These are phyloP conservation scores for Bifiguratus adelaidae DNA, from an alignment of 192 early-diverging fungal species.

Conservation along the genomic window DNA sequence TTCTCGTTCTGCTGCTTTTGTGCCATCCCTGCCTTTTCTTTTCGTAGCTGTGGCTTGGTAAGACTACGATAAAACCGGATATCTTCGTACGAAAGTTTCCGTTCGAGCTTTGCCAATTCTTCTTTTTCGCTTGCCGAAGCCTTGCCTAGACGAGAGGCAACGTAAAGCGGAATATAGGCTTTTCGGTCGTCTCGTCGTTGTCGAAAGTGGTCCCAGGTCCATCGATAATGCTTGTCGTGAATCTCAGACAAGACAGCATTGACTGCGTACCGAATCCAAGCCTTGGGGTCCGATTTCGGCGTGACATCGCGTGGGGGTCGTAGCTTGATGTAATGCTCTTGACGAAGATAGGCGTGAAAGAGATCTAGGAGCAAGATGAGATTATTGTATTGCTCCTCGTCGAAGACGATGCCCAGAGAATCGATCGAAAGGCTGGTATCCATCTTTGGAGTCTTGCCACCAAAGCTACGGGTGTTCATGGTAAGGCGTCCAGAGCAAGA, in stretches of 20 bases:
- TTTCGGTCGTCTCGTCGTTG: constrained; percentile 60
- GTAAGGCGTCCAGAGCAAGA: constrained; percentile 61
- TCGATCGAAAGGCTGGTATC: constrained; percentile 56
- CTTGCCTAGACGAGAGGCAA: constrained; percentile 22
- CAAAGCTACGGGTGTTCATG: constrained; percentile 4
- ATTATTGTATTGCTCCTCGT: constrained; percentile 66
- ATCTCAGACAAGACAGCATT: constrained; percentile 62
- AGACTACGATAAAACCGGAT: constrained; percentile 63
- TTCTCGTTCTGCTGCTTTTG: not conserved
- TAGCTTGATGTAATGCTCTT: constrained; percentile 50
- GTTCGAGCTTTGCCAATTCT: constrained; percentile 44
- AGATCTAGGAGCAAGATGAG: constrained; percentile 44
- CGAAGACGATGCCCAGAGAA: constrained; percentile 65
- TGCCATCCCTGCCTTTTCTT: constrained; percentile 40
- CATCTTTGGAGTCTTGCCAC: constrained; percentile 20
- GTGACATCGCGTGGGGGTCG: constrained; percentile 57
- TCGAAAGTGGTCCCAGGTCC: constrained; percentile 62
- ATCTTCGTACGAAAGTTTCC: constrained; percentile 62
- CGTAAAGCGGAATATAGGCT: constrained; percentile 55
- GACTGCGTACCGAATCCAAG: constrained; percentile 56
- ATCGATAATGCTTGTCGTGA: constrained; percentile 56
- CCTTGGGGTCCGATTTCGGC: constrained; percentile 60
- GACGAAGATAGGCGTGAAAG: constrained; percentile 11
- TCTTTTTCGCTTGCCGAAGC: constrained; percentile 17
- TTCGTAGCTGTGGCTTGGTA: constrained; percentile 47